Evolutionary conservation across 2,329 filamentous ascomycete species (phyloP), one percentile per base, ranked within the genome.

Genomic region (Xylaria sp.): DNA sequence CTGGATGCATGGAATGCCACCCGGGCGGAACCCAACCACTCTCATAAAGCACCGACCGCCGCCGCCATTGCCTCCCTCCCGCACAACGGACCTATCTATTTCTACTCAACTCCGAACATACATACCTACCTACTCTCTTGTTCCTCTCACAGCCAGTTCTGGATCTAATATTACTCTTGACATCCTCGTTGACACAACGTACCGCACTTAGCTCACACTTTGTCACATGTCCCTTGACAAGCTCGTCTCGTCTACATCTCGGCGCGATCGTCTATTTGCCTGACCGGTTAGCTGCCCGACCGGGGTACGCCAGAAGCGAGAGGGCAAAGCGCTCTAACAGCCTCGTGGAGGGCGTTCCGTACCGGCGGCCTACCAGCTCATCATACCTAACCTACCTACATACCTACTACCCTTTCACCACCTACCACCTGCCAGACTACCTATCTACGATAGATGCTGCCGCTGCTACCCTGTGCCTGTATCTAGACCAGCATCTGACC

Each of bases 331-430:
- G 25, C 57, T 20, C 52, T 58, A 46, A 61, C 63, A 69, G 67
- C 67, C 67, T 69, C 63, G 67, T 66, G 58, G 55, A 65, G 57
- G 41, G 56, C 51, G 34, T 62, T 39, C 10, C 54, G 13, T 46
- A 50, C 39, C 46, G 20, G 10, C 50, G 10, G 3, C 25, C 63
- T 60, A 48, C 46, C 8, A 12, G 34, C 18, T 39, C 13, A 13
- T 28, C 20, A 12, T 4, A 65, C 54, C 63, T 51, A 20, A 41
- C 15, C 55, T 28, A 23, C 20, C 37, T 25, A 41, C 34, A 9
- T 44, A 25, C 54, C 34, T 41, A 44, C 20, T 32, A 54, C 50
- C 60, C 8, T 15, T 51, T 48, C 44, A 48, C n/a, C 44, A 60
- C 15, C 25, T 18, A 37, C 34, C 10, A 37, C 32, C 32, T 34